Evolutionary conservation across 1,284 basidiomycete species (phyloP).

Genomic region (Malassezia globosa): DNA sequence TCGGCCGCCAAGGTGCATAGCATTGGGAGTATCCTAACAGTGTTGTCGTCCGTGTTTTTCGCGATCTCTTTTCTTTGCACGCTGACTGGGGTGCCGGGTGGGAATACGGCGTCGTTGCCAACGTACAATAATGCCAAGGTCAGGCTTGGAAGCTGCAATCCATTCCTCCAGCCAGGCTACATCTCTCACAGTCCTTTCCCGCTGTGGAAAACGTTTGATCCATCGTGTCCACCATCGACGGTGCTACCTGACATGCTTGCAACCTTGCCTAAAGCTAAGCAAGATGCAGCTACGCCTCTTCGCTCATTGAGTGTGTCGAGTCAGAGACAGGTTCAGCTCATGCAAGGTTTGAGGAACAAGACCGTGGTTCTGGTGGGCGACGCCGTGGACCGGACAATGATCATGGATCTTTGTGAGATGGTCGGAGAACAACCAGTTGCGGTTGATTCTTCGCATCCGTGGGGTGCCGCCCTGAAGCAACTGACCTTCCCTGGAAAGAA

Average conservation of each 20-base stretch:
- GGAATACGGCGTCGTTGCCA: neutral
- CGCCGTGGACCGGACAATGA: conserved; percentile 45
- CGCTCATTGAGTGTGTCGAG: neutral
- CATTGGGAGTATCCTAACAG: conserved; percentile 9
- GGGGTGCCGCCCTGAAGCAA: conserved; percentile 25
- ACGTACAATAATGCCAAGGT: neutral
- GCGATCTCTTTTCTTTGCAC: conserved; percentile 5
- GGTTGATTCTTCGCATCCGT: conserved; percentile 42
- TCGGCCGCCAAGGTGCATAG: conserved; percentile 5
- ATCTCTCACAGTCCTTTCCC: conserved; percentile 12
- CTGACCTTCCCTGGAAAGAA: neutral
- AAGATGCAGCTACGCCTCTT: neutral
- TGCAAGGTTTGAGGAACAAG: conserved; percentile 25
- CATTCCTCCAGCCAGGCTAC: conserved; percentile 7
- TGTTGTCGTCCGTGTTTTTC: conserved; percentile 9
- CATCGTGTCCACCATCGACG: conserved; percentile 2
- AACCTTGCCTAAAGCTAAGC: neutral
- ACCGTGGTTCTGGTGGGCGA: conserved; percentile 49
- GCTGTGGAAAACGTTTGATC: conserved; percentile 13
- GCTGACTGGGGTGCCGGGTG: conserved; percentile 1
- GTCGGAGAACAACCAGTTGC: conserved; percentile 40
- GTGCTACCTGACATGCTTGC: conserved; percentile 9
- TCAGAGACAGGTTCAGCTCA: conserved; percentile 2
- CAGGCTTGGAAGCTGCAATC: neutral
- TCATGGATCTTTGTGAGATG: conserved; percentile 47